Conservation (phyloP, 805 yeast species). For the Starmerella bombicola region DNA sequence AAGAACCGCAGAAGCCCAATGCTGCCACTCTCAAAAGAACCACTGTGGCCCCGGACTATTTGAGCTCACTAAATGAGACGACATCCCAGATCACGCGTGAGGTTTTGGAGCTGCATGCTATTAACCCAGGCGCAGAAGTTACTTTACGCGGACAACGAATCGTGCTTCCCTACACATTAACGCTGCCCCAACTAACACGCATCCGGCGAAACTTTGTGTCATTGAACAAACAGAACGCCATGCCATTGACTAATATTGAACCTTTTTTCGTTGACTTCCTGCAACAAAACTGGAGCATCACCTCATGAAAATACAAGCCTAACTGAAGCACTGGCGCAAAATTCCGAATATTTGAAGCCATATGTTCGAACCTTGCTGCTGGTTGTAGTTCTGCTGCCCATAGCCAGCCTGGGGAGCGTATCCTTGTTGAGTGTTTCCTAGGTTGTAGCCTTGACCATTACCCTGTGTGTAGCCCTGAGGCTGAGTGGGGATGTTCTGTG, state of each 20-base stretch:
- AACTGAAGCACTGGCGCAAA: conserved; percentile 11
- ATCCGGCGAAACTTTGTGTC: conserved; percentile 71
- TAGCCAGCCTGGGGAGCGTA: conserved; percentile 18
- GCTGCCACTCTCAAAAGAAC: conserved; percentile 75
- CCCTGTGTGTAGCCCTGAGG: conserved; percentile 3
- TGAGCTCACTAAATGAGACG: conserved; percentile 62
- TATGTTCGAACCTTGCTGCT: conserved; percentile 10
- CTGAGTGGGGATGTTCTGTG: conserved; percentile 9
- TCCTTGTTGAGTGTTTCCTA: neutral
- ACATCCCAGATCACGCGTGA: conserved; percentile 55
- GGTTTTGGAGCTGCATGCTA: conserved; percentile 50
- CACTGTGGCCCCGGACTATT: conserved; percentile 60
- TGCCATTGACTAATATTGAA: conserved; percentile 55
- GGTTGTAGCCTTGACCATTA: conserved; percentile 2
- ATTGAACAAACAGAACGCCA: conserved; percentile 64
- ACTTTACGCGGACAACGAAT: conserved; percentile 35
- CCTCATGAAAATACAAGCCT: conserved; percentile 1
- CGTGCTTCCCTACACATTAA: conserved; percentile 52
- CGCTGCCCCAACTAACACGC: conserved; percentile 70
- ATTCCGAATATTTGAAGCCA: conserved; percentile 20
- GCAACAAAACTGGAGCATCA: conserved; percentile 42
- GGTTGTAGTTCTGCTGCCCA: neutral
- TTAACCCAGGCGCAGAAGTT: conserved; percentile 30
- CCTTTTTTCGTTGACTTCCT: conserved; percentile 70
- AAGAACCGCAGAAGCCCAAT: conserved; percentile 58